Percentiles rank a stretch among this genome's conserved stretches.
phyloP scores from a whole-genome alignment of 2,329 filamentous ascomycete genomes.

The Gliomastix tumulicola region DNA sequence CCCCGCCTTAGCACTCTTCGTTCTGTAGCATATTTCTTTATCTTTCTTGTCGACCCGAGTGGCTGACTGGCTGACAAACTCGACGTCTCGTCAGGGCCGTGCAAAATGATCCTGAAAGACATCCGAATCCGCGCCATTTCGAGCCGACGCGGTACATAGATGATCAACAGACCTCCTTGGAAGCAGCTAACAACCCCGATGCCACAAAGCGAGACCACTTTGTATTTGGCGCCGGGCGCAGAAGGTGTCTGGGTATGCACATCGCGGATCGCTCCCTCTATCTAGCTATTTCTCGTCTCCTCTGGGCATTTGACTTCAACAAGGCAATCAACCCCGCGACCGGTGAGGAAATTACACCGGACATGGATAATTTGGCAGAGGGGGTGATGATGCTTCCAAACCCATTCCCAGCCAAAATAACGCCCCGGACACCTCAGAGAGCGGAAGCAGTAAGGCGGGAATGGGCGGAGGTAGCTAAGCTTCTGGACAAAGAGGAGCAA shows the following conservation, averaged over 20 bases:
- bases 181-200: conserved; percentile 19
- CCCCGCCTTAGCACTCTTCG: too few relatives aligned
- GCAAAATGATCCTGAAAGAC: conserved; percentile 34
- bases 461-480: conserved; percentile 1
- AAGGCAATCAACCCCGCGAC: conserved; percentile 9
- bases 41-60: not conserved
- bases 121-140: conserved; percentile 31
- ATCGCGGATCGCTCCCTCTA: conserved; percentile 43
- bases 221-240: conserved; percentile 46
- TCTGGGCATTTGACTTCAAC: conserved; percentile 37
- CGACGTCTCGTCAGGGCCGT: conserved; percentile 26
- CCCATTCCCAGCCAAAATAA: conserved; percentile 6
- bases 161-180: conserved; percentile 12
- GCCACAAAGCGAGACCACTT: conserved; percentile 41
- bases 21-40: too few relatives aligned
- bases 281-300: conserved; percentile 35
- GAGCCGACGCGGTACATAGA: conserved; percentile 27
- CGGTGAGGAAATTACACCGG: conserved; percentile 4
- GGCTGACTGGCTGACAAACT: not conserved
- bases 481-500: not conserved
- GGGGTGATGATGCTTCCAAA: conserved; percentile 8
- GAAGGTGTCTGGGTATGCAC: conserved; percentile 52
- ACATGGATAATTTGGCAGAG: conserved; percentile 7
- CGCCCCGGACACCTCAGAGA: conserved; percentile 3
- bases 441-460: conserved; percentile 4